These are phyloP conservation scores for Carex sylvatica DNA, from an alignment of 202 grass and related monocot species.

Conservation along the genomic window DNA sequence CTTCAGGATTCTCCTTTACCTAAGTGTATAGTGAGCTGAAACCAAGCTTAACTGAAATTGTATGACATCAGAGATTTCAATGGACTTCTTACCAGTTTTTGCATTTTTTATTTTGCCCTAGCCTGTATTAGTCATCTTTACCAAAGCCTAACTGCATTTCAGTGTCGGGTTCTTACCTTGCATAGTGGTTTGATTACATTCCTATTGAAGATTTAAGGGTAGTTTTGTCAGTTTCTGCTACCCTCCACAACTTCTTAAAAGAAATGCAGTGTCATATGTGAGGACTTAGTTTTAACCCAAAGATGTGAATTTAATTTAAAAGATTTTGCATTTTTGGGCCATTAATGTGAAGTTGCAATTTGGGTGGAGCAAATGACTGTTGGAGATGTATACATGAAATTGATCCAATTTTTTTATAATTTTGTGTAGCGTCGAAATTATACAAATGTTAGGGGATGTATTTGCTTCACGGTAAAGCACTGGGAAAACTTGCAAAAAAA, in stretches of 20 bases:
- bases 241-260: neutral
- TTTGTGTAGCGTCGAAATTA: neutral
- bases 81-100: neutral
- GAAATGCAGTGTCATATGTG: neutral
- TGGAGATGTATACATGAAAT: neutral
- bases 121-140: neutral
- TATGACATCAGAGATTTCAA: neutral
- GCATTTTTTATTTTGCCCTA: neutral
- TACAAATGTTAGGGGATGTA: neutral
- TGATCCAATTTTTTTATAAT: neutral
- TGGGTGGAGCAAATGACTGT: neutral
- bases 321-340: neutral
- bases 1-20: neutral
- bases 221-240: slow-evolving; percentile 2
- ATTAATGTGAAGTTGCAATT: neutral
- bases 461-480: neutral
- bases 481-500: neutral
- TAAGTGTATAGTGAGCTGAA: neutral
- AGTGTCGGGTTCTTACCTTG: neutral
- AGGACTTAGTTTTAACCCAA: neutral
- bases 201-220: slow-evolving; percentile 1
- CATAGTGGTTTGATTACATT: neutral
- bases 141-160: neutral
- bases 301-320: neutral
- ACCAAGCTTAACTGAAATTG: neutral